These are phyloP conservation scores for Blastobotrys muscicola DNA, from an alignment of 805 yeast species.

Conservation along the genomic window DNA sequence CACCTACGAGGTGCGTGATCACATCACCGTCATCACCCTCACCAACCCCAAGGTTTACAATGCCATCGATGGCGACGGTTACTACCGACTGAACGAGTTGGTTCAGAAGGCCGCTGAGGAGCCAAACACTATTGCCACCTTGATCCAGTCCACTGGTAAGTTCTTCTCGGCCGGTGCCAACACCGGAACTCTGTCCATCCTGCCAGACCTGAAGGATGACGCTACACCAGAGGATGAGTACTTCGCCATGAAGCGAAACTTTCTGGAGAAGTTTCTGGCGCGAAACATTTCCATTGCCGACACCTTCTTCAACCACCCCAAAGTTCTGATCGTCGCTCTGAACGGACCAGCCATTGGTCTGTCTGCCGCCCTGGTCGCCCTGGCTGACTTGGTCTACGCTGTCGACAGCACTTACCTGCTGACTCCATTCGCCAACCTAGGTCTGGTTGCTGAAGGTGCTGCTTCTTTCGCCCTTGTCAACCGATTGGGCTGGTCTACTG, in stretches of 20 bases:
- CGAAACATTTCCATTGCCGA: slow-evolving; percentile 63
- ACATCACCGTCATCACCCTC: slow-evolving; percentile 53
- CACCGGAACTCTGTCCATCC: slow-evolving; percentile 26
- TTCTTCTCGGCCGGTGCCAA: slow-evolving; percentile 85
- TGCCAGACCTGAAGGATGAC: slow-evolving; percentile 4
- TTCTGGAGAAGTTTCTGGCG: slow-evolving; percentile 54
- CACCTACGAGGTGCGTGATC: slow-evolving; percentile 30
- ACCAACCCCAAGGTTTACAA: slow-evolving; percentile 53
- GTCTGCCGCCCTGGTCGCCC: slow-evolving; percentile 60
- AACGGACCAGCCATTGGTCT: slow-evolving; percentile 87
- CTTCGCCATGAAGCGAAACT: slow-evolving; percentile 23
- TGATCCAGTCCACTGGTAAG: slow-evolving; percentile 61
- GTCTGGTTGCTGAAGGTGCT: slow-evolving; percentile 77
- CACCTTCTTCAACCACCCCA: slow-evolving; percentile 58
- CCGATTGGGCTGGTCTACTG: slow-evolving; percentile 62
- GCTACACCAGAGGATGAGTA: slow-evolving; percentile 11
- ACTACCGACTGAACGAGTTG: slow-evolving; percentile 44
- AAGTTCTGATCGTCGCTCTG: slow-evolving; percentile 60
- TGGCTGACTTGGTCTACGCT: slow-evolving; percentile 69
- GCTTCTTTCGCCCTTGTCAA: slow-evolving; percentile 56
- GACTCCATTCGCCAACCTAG: slow-evolving; percentile 74
- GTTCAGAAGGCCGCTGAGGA: slow-evolving; percentile 56
- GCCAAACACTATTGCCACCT: slow-evolving; percentile 51
- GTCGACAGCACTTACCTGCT: slow-evolving; percentile 47
- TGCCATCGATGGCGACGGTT: slow-evolving; percentile 59